Conservation (phyloP, 805 yeast species). For the Barnettozyma californica region DNA sequence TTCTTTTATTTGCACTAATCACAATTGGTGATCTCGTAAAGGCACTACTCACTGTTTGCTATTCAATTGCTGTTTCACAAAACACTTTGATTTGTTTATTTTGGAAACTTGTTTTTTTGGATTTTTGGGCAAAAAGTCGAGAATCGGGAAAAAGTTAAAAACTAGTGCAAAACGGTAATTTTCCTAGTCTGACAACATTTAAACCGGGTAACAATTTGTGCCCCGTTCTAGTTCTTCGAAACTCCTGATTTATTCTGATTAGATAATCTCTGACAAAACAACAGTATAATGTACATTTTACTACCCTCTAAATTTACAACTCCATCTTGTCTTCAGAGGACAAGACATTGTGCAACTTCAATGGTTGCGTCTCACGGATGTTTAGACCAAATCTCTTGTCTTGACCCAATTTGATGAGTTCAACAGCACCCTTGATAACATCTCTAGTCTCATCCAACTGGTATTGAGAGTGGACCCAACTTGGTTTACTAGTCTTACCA, state of each 20-base stretch:
- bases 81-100: constrained; percentile 6
- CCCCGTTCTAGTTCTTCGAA: no score
- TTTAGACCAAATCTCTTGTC: constrained; percentile 67
- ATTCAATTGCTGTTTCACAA: constrained; percentile 5
- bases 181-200: not conserved
- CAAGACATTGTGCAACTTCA: constrained; percentile 29
- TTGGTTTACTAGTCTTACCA: constrained; percentile 67
- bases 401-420: constrained; percentile 53
- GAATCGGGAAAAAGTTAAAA: not conserved
- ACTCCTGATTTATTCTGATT: not conserved
- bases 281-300: constrained; percentile 2
- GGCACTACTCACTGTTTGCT: constrained; percentile 4
- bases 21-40: not conserved
- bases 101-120: constrained; percentile 5
- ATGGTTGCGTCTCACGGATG: constrained; percentile 57
- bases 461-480: constrained; percentile 82
- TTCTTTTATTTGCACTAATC: not conserved
- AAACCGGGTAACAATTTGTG: not conserved
- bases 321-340: constrained; percentile 6
- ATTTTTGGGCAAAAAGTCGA: not conserved
- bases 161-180: not conserved
- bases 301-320: constrained; percentile 1
- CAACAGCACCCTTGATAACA: constrained; percentile 40
- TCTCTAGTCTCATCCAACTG: constrained; percentile 48
- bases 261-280: not conserved